Base-by-base conservation (phyloP, 2,329 filamentous ascomycete genomes). In the Colletotrichum liaoningense region DNA sequence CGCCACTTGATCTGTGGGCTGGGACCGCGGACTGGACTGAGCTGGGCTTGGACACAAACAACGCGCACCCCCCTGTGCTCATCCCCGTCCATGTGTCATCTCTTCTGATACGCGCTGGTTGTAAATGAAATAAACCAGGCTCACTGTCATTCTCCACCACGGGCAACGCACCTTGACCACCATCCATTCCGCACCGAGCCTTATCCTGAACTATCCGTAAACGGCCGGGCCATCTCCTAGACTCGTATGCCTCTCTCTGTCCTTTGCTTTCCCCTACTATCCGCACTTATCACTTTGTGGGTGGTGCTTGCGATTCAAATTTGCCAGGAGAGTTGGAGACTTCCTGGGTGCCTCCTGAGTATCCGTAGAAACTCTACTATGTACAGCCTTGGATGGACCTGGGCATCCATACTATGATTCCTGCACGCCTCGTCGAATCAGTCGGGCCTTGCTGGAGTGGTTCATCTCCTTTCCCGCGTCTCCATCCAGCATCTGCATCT, bases 41-140 rank as follows among this genome's bases (percentile, higher is more conserved):
- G 42, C 42, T 42, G 24, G 42, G 42, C 42, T 26, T 63, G 42
- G n/a, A 63, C 46, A 54, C 46, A 54, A 63, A 28, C 30, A 55
- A 64, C 22, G 28, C 30, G 38, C 58, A 63, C 49, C 49, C 56
- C 71, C 66, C 24, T 49, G 71, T 57, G 67, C 67, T 65, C 66
- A 73, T 70, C 71, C 60, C 57, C 58, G 55, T 64, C 60, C 54
- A 70, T 62, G 71, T 73, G 73, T 75, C 74, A 82, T 84, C 81
- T 83, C 80, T 81, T 83, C 82, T 84, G 84, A 85, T 83, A 85
- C 83, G 83, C 82, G 81, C 83, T 80, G 80, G 78, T 81, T 81
- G 79, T 78, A 84, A 84, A 84, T 83, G 77, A 83, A 84, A 85
- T 84, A 83, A 82, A 79, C 79, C 82, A 83, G 81, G 82, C 78